Evolutionary conservation across 2,329 filamentous ascomycete genomes (phyloP).

Genomic region (Rosellinia necatrix): DNA sequence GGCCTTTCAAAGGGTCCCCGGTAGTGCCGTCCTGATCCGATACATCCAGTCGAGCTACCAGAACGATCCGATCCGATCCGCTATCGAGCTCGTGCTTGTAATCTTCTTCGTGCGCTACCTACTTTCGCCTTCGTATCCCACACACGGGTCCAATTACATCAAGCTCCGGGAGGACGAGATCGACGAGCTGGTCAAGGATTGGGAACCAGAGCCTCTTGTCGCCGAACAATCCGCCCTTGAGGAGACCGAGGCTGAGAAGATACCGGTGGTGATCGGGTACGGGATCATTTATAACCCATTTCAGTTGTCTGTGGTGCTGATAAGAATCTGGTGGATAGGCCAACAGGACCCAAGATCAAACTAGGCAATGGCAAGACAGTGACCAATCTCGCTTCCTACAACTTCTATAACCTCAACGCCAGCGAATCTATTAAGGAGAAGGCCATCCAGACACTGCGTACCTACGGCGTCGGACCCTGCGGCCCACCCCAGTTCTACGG

Average conservation of each 20-base stretch:
- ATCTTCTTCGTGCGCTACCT: conserved; percentile 96
- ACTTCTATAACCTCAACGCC: conserved; percentile 95
- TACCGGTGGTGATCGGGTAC: conserved; percentile 87
- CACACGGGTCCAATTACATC: conserved; percentile 86
- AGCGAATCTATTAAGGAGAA: conserved; percentile 95
- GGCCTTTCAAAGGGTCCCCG: conserved; percentile 87
- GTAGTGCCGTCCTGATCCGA: conserved; percentile 89
- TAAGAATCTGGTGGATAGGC: conserved; percentile 54
- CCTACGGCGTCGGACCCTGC: conserved; percentile 95
- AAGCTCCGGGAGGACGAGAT: conserved; percentile 94
- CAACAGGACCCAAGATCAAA: conserved; percentile 88
- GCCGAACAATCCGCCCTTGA: conserved; percentile 74
- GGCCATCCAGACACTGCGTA: conserved; percentile 89
- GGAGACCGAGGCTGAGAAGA: conserved; percentile 79
- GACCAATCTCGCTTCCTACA: conserved; percentile 91
- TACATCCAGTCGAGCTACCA: conserved; percentile 98
- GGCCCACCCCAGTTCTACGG: conserved; percentile 98
- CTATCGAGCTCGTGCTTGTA: conserved; percentile 90
- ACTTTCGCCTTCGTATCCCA: conserved; percentile 89
- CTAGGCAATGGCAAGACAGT: conserved; percentile 88
- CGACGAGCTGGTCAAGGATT: conserved; percentile 94
- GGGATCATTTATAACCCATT: conserved; percentile 23
- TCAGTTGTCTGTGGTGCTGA: conserved; percentile 1
- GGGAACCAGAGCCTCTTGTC: conserved; percentile 92
- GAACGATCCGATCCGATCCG: conserved; percentile 91